Percentiles rank a stretch among this genome's conserved stretches.
Evolutionary conservation across 768 basidiomycete genomes (phyloP).

Genomic region (Lyophyllum decastes): DNA sequence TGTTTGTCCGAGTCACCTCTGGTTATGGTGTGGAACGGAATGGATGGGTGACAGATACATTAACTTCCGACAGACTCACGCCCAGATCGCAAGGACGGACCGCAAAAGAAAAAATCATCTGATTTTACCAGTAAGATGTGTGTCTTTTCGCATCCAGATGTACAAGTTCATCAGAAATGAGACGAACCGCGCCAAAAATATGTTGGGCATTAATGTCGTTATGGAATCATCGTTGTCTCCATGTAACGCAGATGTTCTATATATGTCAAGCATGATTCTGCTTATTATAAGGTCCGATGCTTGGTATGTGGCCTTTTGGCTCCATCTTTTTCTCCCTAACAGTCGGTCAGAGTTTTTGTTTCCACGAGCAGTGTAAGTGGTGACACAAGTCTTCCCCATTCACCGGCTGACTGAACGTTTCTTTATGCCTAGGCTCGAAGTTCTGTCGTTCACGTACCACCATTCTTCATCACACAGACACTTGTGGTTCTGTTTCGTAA

Average conservation of each 20-base stretch:
- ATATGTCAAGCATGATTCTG: not conserved
- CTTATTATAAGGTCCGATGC: not conserved
- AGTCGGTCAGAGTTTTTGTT: constrained; percentile 35
- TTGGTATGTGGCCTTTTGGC: not conserved
- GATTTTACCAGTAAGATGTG: not conserved
- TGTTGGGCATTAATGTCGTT: not conserved
- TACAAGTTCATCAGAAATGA: not conserved
- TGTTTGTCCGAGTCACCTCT: not conserved
- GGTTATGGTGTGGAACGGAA: not conserved
- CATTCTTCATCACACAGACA: constrained; percentile 16
- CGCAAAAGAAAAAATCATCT: not conserved
- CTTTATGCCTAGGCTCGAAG: constrained; percentile 32
- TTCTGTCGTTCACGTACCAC: constrained; percentile 19
- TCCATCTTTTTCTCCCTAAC: constrained; percentile 22
- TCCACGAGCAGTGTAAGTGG: constrained; percentile 48
- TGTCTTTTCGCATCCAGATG: not conserved
- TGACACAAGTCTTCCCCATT: not conserved
- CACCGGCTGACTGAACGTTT: not conserved
- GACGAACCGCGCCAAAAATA: not conserved
- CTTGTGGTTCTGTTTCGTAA: constrained; percentile 7
- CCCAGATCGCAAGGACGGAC: not conserved
- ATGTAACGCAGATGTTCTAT: constrained; percentile 9
- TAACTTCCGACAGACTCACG: not conserved
- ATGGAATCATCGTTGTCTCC: constrained; percentile 6
- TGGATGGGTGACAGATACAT: too few species aligned